phyloP scores from a whole-genome alignment of 2,329 filamentous ascomycete species.

The Fusarium ambrosium region DNA sequence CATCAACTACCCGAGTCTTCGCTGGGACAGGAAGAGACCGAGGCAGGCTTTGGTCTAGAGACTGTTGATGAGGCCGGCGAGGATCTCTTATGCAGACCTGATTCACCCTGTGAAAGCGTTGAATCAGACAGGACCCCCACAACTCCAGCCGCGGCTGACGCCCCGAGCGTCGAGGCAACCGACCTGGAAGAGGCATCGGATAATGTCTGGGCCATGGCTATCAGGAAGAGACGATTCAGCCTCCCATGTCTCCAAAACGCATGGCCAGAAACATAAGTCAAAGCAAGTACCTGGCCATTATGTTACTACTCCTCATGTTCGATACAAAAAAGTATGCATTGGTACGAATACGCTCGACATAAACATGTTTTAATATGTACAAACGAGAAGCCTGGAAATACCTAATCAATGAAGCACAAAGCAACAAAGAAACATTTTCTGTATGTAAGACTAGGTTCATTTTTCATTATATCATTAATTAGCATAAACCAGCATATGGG shows the following conservation, averaged over 20 bases:
- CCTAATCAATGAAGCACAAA: not conserved
- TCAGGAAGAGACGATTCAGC: constrained; percentile 44
- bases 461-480: constrained; percentile 26
- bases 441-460: not conserved
- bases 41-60: constrained; percentile 27
- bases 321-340: not conserved
- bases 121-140: constrained; percentile 13
- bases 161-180: not conserved
- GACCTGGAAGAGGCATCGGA: constrained; percentile 2
- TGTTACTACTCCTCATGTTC: not conserved
- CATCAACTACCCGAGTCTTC: constrained; percentile 6
- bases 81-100: constrained; percentile 18
- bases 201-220: constrained; percentile 6
- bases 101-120: constrained; percentile 11
- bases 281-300: not conserved
- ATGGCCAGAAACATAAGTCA: constrained; percentile 40
- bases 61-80: constrained; percentile 46
- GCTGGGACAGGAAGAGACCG: constrained; percentile 7
- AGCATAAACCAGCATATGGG: constrained; percentile 18
- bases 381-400: not conserved
- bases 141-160: constrained; percentile 7
- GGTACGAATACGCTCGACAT: not conserved
- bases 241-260: constrained; percentile 47
- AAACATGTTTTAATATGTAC: not conserved
- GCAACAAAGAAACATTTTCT: not conserved